A percentile compares a stretch with the other conserved stretches of the same genome.
Conservation (phyloP, 2,329 filamentous ascomycete genomes). For the Colletotrichum sansevieriae region DNA sequence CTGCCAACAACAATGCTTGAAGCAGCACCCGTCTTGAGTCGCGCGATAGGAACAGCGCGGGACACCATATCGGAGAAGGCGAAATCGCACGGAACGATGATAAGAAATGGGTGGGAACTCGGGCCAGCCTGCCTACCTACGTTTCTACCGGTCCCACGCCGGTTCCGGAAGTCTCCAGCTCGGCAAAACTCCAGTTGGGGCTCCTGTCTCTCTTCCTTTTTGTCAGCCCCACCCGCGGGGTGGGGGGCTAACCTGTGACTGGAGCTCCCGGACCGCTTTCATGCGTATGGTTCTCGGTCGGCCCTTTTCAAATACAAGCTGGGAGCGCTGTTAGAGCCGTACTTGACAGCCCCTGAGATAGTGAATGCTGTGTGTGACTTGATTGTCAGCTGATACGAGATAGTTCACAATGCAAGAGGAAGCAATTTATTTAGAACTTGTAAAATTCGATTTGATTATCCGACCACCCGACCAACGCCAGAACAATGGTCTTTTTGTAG, state of each 20-base stretch:
- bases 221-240: not conserved
- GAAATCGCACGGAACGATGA: too few relatives aligned
- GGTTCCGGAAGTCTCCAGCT: constrained; percentile 1
- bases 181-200: constrained; percentile 12
- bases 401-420: not conserved
- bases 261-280: constrained; percentile 6
- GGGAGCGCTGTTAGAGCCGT: not conserved
- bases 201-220: too few relatives aligned
- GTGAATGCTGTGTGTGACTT: too few relatives aligned
- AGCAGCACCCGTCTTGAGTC: too few relatives aligned
- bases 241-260: not conserved
- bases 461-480: constrained; percentile 32
- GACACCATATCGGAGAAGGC: too few relatives aligned
- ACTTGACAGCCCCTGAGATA: not conserved
- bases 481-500: constrained; percentile 33
- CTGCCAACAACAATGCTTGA: too few relatives aligned
- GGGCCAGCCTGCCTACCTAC: too few relatives aligned
- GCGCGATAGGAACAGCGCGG: too few relatives aligned
- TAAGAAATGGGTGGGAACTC: too few relatives aligned
- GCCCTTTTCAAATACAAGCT: too few relatives aligned
- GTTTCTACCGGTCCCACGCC: too few relatives aligned
- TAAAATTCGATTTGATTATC: constrained; percentile 29
- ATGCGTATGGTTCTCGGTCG: not conserved
- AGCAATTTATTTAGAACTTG: constrained; percentile 13
- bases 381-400: not conserved